Evolutionary conservation across 2,329 filamentous ascomycete species (phyloP).

Genomic region (Coniochaeta pulveracea): DNA sequence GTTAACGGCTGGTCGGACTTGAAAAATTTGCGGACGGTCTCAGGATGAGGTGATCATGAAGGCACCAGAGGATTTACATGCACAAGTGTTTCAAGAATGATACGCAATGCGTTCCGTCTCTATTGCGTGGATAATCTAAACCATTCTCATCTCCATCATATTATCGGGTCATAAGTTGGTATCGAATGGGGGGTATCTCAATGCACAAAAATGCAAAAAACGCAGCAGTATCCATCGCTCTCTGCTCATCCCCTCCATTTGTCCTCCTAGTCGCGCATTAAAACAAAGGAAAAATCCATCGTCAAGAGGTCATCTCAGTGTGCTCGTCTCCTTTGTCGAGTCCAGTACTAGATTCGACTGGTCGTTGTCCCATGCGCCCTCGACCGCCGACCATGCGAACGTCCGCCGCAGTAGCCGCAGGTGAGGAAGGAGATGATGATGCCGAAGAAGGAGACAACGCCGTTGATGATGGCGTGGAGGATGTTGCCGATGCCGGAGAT

Average conservation of each 20-base stretch:
- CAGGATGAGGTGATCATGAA: too few relatives aligned
- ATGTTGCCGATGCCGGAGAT: conserved; percentile 55
- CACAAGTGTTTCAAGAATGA: background rate
- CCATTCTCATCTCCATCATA: conserved; percentile 4
- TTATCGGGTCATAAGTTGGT: background rate
- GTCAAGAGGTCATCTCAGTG: conserved; percentile 15
- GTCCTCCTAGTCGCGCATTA: background rate
- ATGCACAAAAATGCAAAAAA: conserved; percentile 1
- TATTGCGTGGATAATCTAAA: conserved; percentile 1
- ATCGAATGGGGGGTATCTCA: conserved; percentile 5
- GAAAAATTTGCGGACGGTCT: too few relatives aligned
- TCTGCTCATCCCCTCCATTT: background rate
- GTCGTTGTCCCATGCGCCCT: conserved; percentile 9
- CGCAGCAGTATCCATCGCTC: too few relatives aligned
- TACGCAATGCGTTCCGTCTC: too few relatives aligned
- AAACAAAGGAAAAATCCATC: conserved; percentile 1
- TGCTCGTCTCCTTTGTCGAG: conserved; percentile 19
- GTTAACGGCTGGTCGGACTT: too few relatives aligned
- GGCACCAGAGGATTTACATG: too few relatives aligned
- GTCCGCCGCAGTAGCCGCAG: conserved; percentile 32
- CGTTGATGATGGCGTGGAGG: conserved; percentile 55
- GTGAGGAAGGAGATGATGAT: conserved; percentile 57
- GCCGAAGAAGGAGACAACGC: conserved; percentile 51
- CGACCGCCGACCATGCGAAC: too few relatives aligned
- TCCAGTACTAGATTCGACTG: too few relatives aligned